Evolutionary conservation across 2,329 filamentous ascomycete species (phyloP), one percentile per base, ranked within the genome.

Genomic region (Colletotrichum coccodes): DNA sequence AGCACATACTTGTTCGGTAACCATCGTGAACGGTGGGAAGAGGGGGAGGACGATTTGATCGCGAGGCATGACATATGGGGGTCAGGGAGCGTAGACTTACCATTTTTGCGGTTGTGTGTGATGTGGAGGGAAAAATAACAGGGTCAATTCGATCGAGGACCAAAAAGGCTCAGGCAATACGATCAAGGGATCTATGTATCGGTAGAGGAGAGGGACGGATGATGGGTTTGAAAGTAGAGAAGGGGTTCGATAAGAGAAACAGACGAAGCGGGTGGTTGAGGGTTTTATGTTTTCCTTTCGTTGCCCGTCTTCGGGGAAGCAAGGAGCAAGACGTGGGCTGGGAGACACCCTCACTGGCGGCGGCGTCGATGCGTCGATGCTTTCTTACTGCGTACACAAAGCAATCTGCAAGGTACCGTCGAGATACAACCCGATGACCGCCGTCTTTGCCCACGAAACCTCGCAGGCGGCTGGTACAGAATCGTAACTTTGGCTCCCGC

Each of bases 271-370:
- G 66, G 61, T 54, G 62, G 66, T 30, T 66, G 72, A 70, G 72
- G 71, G 71, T 73, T 73, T 73, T 73, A 73, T 73, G 68, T 70
- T 47, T 68, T 40, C 62, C 40, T 30, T 44, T 28, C 30, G 40
- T 32, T 21, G 60, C 28, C 38, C 28, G 60, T 62, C 42, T 32
- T 38, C 30, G 11, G 60, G 60, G 18, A 32, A 42, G 46, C n/a
- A 60, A 53, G 38, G 60, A 28, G 53, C 52, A 40, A 49, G 61
- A 46, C 59, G 18, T 57, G 50, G 64, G 56, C 62, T 57, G 52
- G 59, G 50, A 61, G 50, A 57, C 50, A 34, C 44, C 26, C 34
- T 58, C 23, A 46, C 40, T 57, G 44, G 60, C 59, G 60, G 38
- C 36, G 53, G 28, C 36, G 42, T 21, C n/a, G 38, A 42, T 57